A percentile compares a stretch with the other conserved stretches of the same genome.
These are phyloP conservation scores for Aureobasidium sp. DNA, from an alignment of 2,329 filamentous ascomycete genomes.

Conservation along the genomic window DNA sequence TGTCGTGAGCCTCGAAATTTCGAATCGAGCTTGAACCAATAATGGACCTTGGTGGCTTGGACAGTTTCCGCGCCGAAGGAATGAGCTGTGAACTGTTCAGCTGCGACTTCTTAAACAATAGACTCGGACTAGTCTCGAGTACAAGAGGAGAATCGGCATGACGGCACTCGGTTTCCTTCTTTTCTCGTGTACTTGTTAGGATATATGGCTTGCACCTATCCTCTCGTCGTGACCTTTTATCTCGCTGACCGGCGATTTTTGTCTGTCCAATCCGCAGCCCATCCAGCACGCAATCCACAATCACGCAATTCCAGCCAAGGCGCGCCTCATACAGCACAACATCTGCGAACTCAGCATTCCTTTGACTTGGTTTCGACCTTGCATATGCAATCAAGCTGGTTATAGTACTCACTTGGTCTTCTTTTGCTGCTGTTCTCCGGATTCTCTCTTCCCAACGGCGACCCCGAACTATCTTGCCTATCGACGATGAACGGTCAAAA, in stretches of 20 bases:
- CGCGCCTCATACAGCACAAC: not conserved
- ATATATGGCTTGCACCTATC: no score
- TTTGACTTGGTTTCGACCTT: no score
- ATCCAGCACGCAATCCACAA: slow-evolving; percentile 10
- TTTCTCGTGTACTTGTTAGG: not conserved
- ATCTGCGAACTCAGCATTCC: no score
- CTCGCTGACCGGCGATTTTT: not conserved
- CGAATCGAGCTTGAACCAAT: not conserved
- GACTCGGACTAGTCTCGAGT: not conserved
- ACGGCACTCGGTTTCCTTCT: not conserved
- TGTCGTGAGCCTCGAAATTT: not conserved
- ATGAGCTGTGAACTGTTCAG: not conserved
- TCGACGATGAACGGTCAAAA: not conserved
- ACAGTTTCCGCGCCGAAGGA: not conserved
- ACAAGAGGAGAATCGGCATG: no score
- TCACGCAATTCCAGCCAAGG: slow-evolving; percentile 11
- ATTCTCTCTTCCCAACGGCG: not conserved
- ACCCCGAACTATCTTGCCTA: not conserved
- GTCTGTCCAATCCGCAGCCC: not conserved
- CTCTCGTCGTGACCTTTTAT: not conserved
- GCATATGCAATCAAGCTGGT: no score
- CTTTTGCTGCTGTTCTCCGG: not conserved
- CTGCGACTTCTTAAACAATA: not conserved
- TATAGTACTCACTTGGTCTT: no score
- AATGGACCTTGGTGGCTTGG: not conserved